Evolutionary conservation across 75 land plant genomes (phyloP).

Genomic region (Adiantum capillusveneris): DNA sequence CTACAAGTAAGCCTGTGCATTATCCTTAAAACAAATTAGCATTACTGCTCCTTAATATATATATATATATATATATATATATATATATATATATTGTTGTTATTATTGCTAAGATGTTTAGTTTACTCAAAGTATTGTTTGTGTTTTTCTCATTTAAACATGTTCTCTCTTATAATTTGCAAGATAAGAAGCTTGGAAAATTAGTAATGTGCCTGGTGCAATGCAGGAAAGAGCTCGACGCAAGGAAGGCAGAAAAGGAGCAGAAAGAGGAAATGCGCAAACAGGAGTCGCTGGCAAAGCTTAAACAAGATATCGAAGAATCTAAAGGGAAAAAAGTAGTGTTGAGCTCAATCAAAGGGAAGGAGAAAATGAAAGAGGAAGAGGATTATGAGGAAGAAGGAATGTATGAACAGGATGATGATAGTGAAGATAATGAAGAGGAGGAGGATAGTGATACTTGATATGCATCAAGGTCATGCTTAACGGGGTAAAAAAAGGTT

Average conservation of each 20-base stretch:
- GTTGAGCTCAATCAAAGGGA: conserved; percentile 60
- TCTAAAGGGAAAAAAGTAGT: conserved; percentile 73
- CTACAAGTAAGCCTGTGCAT: conserved; percentile 43
- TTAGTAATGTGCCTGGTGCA: conserved; percentile 6
- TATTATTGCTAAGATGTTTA: neutral
- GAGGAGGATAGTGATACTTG: conserved; percentile 17
- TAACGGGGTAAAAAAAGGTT: too few species aligned
- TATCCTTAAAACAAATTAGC: neutral
- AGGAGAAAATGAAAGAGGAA: conserved; percentile 25
- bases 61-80: too few species aligned
- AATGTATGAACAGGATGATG: conserved; percentile 41
- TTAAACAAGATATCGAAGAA: conserved; percentile 77
- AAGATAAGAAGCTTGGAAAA: neutral
- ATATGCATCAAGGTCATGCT: too few species aligned
- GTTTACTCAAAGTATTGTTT: neutral
- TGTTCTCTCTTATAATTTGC: neutral
- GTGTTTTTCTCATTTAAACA: neutral
- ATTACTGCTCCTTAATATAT: too few species aligned
- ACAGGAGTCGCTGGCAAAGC: conserved; percentile 51
- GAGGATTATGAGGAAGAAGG: conserved; percentile 59
- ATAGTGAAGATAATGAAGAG: conserved; percentile 44
- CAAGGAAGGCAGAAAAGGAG: conserved; percentile 74
- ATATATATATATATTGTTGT: too few species aligned
- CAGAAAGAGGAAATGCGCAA: conserved; percentile 56
- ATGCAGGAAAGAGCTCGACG: conserved; percentile 84